These are phyloP conservation scores for Aspergillus sclerotialis DNA, from an alignment of 2,329 filamentous ascomycete species.

Conservation along the genomic window DNA sequence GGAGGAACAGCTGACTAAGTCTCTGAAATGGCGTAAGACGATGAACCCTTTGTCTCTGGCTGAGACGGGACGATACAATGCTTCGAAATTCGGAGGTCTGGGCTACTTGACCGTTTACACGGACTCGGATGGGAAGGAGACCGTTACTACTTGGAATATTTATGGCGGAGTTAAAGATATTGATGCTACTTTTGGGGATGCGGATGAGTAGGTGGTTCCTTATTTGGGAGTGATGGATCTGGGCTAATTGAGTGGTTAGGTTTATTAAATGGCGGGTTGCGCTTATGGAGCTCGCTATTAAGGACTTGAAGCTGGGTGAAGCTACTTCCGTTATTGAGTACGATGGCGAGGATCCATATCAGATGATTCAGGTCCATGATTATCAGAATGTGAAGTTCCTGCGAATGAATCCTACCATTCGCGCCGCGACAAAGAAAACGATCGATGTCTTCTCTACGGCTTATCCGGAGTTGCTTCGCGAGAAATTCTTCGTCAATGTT, in stretches of 20 bases:
- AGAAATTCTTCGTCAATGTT: slow-evolving; percentile 96
- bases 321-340: slow-evolving; percentile 64
- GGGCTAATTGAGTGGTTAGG: slow-evolving; percentile 36
- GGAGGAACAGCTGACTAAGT: slow-evolving; percentile 68
- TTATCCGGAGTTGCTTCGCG: slow-evolving; percentile 80
- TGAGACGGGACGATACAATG: slow-evolving; percentile 55
- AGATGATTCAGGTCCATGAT: slow-evolving; percentile 89
- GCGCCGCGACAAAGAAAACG: slow-evolving; percentile 68
- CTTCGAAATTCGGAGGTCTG: slow-evolving; percentile 65
- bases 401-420: slow-evolving; percentile 69
- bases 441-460: slow-evolving; percentile 73
- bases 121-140: slow-evolving; percentile 44
- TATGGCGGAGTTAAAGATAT: slow-evolving; percentile 83
- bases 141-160: slow-evolving; percentile 83
- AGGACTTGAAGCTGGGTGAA: slow-evolving; percentile 62
- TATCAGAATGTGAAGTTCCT: slow-evolving; percentile 85
- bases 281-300: slow-evolving; percentile 79
- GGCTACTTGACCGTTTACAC: slow-evolving; percentile 74
- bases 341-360: slow-evolving; percentile 67
- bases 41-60: slow-evolving; percentile 64
- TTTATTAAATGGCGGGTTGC: slow-evolving; percentile 87
- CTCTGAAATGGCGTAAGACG: slow-evolving; percentile 75
- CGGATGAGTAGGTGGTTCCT: slow-evolving; percentile 60
- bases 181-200: slow-evolving; percentile 70
- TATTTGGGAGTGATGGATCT: neutral